A percentile compares a stretch with the other conserved stretches of the same genome.
These are phyloP conservation scores for Xylaria sp. DNA, from an alignment of 2,329 filamentous ascomycete species.

Conservation along the genomic window DNA sequence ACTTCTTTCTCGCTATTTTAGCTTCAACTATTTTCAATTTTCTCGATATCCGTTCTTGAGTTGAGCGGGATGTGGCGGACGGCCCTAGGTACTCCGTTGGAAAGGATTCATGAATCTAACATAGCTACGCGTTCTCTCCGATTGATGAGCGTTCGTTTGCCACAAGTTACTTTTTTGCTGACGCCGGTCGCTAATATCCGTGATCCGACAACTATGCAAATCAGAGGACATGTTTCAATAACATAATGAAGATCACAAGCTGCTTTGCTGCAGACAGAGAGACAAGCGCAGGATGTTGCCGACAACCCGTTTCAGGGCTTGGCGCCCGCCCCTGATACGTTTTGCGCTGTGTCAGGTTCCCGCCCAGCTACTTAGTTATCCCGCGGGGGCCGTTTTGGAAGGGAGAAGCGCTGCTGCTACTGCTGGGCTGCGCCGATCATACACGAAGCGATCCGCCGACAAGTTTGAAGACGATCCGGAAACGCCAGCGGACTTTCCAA, in stretches of 20 bases:
- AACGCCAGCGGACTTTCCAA: conserved; percentile 2
- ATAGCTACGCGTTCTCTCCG: not conserved
- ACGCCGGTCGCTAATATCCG: not conserved
- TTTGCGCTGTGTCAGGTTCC: conserved; percentile 22
- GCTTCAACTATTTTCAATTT: not conserved
- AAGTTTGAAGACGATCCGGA: conserved; percentile 1
- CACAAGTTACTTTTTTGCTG: not conserved
- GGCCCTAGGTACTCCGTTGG: not conserved
- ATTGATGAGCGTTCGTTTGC: not conserved
- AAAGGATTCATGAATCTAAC: not conserved
- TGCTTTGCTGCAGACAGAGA: too few species aligned
- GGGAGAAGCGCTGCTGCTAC: too few species aligned
- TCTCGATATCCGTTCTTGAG: not conserved
- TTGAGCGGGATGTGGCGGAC: not conserved
- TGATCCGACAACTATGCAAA: not conserved
- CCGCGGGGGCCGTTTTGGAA: conserved; percentile 13
- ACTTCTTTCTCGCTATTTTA: conserved; percentile 16
- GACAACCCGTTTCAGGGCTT: conserved; percentile 29
- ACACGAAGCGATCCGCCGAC: conserved; percentile 1
- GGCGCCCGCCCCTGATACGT: conserved; percentile 32
- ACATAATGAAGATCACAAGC: not conserved
- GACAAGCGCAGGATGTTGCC: not conserved
- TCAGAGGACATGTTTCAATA: too few species aligned
- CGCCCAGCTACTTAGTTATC: not conserved
- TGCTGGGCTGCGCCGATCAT: conserved; percentile 22